phyloP scores from a whole-genome alignment of 2,329 filamentous ascomycete species.

The Alternaria alternata region DNA sequence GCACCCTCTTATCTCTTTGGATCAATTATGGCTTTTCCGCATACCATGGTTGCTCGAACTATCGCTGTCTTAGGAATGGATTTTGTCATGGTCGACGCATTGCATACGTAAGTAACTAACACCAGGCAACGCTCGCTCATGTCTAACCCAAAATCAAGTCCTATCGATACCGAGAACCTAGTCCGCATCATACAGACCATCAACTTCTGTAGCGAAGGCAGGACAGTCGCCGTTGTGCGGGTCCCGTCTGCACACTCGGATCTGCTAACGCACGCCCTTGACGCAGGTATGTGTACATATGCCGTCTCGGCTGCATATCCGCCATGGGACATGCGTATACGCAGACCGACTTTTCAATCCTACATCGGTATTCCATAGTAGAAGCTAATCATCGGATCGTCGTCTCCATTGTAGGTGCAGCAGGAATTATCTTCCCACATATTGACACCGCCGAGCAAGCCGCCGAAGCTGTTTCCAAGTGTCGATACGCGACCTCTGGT shows the following conservation, averaged over 20 bases:
- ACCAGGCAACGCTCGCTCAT: background rate
- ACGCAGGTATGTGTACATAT: background rate
- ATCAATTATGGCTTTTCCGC: background rate
- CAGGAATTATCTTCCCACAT: background rate
- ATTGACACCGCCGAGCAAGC: background rate
- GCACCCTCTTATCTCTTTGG: background rate
- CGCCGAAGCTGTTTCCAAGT: background rate
- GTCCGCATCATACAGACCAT: background rate
- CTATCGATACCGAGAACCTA: background rate
- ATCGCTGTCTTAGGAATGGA: background rate
- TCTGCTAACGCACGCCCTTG: background rate
- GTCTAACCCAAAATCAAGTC: background rate
- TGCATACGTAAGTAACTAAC: background rate
- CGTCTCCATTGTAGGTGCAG: background rate
- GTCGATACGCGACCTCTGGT: background rate
- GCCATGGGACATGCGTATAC: background rate
- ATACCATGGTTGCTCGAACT: background rate
- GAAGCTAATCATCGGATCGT: background rate
- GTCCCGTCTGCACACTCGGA: background rate
- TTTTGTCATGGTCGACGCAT: background rate
- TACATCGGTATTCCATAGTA: background rate
- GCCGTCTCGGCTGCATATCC: background rate
- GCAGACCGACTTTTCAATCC: background rate
- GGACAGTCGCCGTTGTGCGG: background rate
- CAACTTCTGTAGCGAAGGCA: background rate